Evolutionary conservation across 306 rosid genomes (phyloP).

Genomic region (Castanospermum australe): DNA sequence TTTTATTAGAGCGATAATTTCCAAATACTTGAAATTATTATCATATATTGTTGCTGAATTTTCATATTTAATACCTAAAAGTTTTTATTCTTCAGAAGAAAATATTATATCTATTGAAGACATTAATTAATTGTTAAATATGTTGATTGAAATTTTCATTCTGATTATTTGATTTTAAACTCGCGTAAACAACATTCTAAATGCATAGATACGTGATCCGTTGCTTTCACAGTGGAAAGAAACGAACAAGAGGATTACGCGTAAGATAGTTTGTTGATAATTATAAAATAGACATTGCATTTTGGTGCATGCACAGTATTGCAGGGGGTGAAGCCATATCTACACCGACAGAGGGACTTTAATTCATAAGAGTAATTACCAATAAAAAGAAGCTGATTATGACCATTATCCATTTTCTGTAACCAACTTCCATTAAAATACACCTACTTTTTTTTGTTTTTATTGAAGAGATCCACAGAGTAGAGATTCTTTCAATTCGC

Average conservation of each 20-base stretch:
- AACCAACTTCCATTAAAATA: slow-evolving; percentile 16
- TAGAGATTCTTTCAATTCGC: slow-evolving; percentile 10
- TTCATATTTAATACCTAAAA: no score
- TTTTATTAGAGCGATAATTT: no score
- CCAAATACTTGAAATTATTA: no score
- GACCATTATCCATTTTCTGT: slow-evolving; percentile 3
- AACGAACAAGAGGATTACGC: background rate
- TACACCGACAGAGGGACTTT: background rate
- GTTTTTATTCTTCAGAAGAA: no score
- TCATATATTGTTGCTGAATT: no score
- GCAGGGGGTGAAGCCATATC: background rate
- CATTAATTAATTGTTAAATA: no score
- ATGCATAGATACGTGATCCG: background rate
- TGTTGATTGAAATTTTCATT: background rate
- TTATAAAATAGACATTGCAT: background rate
- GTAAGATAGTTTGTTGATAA: background rate
- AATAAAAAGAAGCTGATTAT: background rate
- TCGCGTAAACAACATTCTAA: background rate
- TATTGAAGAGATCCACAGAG: background rate
- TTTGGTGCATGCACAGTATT: background rate
- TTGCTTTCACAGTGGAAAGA: background rate
- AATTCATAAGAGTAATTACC: background rate
- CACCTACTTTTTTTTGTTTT: slow-evolving; percentile 1
- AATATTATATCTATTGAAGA: no score
- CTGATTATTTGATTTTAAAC: no score